Evolutionary conservation across 1,284 basidiomycete species (phyloP).

Genomic region (Neotropicomus parvogracilis): DNA sequence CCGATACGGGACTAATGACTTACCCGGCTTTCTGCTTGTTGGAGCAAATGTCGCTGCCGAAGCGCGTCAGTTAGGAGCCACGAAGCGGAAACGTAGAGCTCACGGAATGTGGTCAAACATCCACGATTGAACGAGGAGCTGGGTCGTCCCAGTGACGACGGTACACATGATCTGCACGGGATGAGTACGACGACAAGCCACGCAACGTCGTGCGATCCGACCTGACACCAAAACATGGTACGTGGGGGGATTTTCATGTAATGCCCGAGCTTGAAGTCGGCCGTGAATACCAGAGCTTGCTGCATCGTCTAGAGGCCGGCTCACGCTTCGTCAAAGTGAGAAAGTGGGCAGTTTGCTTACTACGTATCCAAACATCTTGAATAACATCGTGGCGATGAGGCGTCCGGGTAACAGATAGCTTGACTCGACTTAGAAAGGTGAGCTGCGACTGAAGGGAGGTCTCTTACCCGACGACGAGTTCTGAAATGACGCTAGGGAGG

Average conservation of each 20-base stretch:
- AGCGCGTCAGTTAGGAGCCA: neutral
- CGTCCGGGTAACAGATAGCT: conserved; percentile 39
- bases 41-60: conserved; percentile 32
- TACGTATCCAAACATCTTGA: conserved; percentile 38
- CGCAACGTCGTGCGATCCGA: conserved; percentile 1
- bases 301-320: conserved; percentile 24
- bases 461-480: conserved; percentile 47
- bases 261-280: conserved; percentile 47
- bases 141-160: conserved; percentile 39
- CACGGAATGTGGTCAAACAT: conserved; percentile 38
- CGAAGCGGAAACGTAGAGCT: neutral
- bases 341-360: conserved; percentile 29
- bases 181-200: neutral
- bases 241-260: conserved; percentile 54
- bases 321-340: neutral
- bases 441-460: neutral
- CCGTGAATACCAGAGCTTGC: conserved; percentile 42
- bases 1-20: neutral
- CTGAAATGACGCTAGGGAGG: conserved; percentile 38
- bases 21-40: conserved; percentile 33
- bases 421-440: neutral
- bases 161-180: conserved; percentile 36
- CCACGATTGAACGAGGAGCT: conserved; percentile 44
- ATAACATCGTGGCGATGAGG: conserved; percentile 42
- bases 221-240: conserved; percentile 42